Evolutionary conservation across 2,329 filamentous ascomycete genomes (phyloP).

Genomic region (Decorospora gaudefroyi): DNA sequence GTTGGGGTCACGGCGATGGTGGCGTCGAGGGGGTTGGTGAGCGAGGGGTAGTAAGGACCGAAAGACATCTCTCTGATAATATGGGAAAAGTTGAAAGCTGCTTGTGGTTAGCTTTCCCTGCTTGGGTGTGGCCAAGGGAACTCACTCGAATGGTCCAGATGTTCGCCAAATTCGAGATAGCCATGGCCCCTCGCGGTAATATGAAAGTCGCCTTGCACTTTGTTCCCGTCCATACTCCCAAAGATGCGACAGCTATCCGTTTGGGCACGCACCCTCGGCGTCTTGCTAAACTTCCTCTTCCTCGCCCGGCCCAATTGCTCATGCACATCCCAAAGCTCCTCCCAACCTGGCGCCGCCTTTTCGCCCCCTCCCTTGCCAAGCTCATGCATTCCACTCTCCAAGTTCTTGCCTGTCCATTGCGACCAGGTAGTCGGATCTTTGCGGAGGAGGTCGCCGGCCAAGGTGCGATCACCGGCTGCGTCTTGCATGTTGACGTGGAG

Average conservation of each 20-base stretch:
- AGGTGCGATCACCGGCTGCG: slow-evolving; percentile 86
- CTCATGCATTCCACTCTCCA: slow-evolving; percentile 56
- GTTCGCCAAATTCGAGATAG: slow-evolving; percentile 78
- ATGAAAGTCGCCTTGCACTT: slow-evolving; percentile 97
- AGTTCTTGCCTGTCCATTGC: slow-evolving; percentile 75
- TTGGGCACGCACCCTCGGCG: slow-evolving; percentile 64
- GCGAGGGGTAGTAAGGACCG: slow-evolving; percentile 91
- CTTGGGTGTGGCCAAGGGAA: slow-evolving; percentile 25
- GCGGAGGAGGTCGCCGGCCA: slow-evolving; percentile 74
- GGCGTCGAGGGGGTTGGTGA: slow-evolving; percentile 91
- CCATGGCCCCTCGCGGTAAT: slow-evolving; percentile 94
- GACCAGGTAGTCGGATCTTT: slow-evolving; percentile 79
- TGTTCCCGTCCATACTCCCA: slow-evolving; percentile 89
- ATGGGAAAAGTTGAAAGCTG: slow-evolving; percentile 97
- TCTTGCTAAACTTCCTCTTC: slow-evolving; percentile 71
- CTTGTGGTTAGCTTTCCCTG: slow-evolving; percentile 56
- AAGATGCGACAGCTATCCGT: slow-evolving; percentile 84
- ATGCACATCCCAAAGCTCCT: slow-evolving; percentile 81
- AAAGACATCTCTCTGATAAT: slow-evolving; percentile 95
- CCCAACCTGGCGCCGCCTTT: slow-evolving; percentile 50
- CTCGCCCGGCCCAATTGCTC: slow-evolving; percentile 80
- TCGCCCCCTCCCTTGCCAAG: slow-evolving; percentile 49
- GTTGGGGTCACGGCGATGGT: slow-evolving; percentile 84
- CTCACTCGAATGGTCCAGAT: slow-evolving; percentile 81
- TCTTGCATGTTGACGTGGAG: slow-evolving; percentile 98